A percentile compares a stretch with the other conserved stretches of the same genome.
These are phyloP conservation scores for Cyclocybe aegerita DNA, from an alignment of 768 basidiomycete species.

Conservation along the genomic window DNA sequence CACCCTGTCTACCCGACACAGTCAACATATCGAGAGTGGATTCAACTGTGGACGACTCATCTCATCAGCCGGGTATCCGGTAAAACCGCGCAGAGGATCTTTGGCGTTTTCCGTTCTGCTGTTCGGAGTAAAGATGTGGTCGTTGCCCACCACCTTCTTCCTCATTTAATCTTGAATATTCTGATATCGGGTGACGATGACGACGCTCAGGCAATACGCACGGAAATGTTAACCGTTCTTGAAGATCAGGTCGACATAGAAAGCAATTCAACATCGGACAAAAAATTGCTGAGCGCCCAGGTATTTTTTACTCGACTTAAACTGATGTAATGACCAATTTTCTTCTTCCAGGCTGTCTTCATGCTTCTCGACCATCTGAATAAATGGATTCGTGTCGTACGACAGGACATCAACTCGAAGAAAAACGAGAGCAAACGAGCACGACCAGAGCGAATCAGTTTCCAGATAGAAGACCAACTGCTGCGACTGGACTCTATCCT, in stretches of 20 bases:
- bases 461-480: constrained; percentile 58
- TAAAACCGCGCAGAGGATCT: constrained; percentile 61
- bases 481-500: constrained; percentile 77
- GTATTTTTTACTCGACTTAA: constrained; percentile 37
- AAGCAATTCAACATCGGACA: constrained; percentile 66
- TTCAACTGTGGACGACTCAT: constrained; percentile 84
- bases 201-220: constrained; percentile 62
- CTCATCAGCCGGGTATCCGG: constrained; percentile 70
- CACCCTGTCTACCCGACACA: constrained; percentile 80
- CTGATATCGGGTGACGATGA: constrained; percentile 71
- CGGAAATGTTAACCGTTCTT: constrained; percentile 79
- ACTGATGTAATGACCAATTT: background rate
- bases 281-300: constrained; percentile 91
- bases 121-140: constrained; percentile 87
- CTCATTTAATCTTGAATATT: constrained; percentile 87
- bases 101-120: constrained; percentile 74
- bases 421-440: constrained; percentile 51
- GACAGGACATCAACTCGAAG: constrained; percentile 58
- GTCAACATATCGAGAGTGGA: constrained; percentile 93
- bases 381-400: constrained; percentile 78
- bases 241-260: constrained; percentile 77
- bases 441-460: constrained; percentile 33
- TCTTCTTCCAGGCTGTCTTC: constrained; percentile 74
- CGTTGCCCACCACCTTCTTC: constrained; percentile 90
- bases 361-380: constrained; percentile 93